These are phyloP conservation scores for Persicaria maculosa DNA, from an alignment of 148 eudicot species.

Conservation along the genomic window DNA sequence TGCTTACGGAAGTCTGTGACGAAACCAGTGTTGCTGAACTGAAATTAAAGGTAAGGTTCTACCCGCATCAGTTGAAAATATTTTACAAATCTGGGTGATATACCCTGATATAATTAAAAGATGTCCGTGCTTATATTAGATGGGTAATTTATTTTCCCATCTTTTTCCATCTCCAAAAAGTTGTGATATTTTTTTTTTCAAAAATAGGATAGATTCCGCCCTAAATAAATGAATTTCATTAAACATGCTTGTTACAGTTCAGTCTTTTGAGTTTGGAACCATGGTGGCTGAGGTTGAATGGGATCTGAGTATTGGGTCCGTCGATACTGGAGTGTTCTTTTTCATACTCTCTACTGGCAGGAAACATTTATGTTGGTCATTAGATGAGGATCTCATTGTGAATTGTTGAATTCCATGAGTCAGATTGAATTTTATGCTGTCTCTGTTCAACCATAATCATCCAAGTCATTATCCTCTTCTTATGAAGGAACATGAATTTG, in stretches of 20 bases:
- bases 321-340: not conserved
- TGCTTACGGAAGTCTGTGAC: constrained; percentile 72
- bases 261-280: not conserved
- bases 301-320: not conserved
- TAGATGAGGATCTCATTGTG: not conserved
- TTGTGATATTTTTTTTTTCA: not conserved
- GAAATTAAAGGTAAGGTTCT: constrained; percentile 58
- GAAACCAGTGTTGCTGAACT: constrained; percentile 81
- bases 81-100: not conserved
- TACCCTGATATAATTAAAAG: not conserved
- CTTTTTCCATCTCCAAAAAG: not conserved
- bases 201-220: not conserved
- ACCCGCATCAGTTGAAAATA: not conserved
- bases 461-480: not conserved
- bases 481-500: not conserved
- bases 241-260: not conserved
- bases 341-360: not conserved
- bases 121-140: not conserved
- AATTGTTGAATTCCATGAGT: not conserved
- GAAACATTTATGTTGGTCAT: not conserved
- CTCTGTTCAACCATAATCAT: not conserved
- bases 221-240: not conserved
- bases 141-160: not conserved
- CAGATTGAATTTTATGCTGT: not conserved
- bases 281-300: not conserved